Percentiles rank a stretch among this genome's conserved stretches.
Evolutionary conservation across 306 rosid genomes (phyloP).

Genomic region (Albizia julibrissin): DNA sequence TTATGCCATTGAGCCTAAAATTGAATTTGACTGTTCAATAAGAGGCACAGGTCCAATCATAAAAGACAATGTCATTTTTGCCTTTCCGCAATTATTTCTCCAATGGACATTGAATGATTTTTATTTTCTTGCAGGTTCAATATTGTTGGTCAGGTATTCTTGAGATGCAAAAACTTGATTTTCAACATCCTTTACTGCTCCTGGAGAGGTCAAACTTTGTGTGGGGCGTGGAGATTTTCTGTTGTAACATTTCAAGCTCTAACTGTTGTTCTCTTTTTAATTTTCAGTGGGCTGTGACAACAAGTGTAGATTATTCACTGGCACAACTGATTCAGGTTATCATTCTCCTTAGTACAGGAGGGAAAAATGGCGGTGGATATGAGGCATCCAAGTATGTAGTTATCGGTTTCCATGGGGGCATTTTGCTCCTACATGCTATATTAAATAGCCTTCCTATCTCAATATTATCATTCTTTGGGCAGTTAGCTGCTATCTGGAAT

Average conservation of each 20-base stretch:
- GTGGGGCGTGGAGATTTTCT: constrained; percentile 27
- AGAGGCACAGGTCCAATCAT: constrained; percentile 11
- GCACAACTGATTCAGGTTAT: constrained; percentile 88
- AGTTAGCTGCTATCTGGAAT: constrained; percentile 90
- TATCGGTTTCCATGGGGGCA: constrained; percentile 70
- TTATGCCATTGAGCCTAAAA: constrained; percentile 15
- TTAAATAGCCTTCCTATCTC: constrained; percentile 83
- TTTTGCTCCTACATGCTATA: constrained; percentile 75
- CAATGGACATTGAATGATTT: constrained; percentile 40
- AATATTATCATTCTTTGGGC: constrained; percentile 82
- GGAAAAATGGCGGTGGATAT: constrained; percentile 80
- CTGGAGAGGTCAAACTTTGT: constrained; percentile 35
- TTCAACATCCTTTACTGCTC: constrained; percentile 41
- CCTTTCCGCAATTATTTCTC: constrained; percentile 18
- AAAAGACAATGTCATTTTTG: constrained; percentile 15
- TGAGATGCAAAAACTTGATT: constrained; percentile 34
- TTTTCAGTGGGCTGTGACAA: constrained; percentile 98
- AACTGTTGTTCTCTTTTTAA: constrained; percentile 37
- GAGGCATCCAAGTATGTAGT: constrained; percentile 74
- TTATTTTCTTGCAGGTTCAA: constrained; percentile 76
- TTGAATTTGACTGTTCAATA: constrained; percentile 20
- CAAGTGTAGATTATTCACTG: constrained; percentile 89
- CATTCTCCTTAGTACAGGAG: constrained; percentile 90
- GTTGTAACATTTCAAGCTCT: constrained; percentile 21
- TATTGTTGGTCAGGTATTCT: constrained; percentile 95